These are phyloP conservation scores for Alternaria hordeiaustralica DNA, from an alignment of 2,329 filamentous ascomycete species.

Conservation along the genomic window DNA sequence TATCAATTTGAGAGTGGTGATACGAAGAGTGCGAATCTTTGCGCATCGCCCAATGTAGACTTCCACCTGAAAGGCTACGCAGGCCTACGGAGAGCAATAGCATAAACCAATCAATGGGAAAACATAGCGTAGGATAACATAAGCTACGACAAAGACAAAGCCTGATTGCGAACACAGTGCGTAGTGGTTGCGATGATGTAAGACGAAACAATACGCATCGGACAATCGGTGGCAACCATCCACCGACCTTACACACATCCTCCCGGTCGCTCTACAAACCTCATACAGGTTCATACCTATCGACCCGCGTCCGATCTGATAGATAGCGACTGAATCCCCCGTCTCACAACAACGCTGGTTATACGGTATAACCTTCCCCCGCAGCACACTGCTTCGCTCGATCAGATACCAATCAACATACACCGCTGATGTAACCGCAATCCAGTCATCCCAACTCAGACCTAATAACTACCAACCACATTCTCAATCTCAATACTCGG, in stretches of 20 bases:
- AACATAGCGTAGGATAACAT: no score
- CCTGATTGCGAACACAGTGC: not conserved
- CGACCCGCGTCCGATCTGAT: rapidly evolving
- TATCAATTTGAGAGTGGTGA: not conserved
- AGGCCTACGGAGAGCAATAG: no score
- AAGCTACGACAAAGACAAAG: no score
- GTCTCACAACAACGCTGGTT: not conserved
- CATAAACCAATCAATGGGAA: no score
- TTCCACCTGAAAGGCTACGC: no score
- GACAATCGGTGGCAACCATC: not conserved
- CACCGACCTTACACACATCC: not conserved
- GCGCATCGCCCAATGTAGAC: no score
- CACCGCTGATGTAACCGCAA: no score
- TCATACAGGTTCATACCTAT: not conserved
- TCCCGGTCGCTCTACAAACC: not conserved
- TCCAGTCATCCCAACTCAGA: no score
- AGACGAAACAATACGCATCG: not conserved
- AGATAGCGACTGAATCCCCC: rapidly evolving
- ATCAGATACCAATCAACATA: no score
- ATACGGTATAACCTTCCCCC: not conserved
- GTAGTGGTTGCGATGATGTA: not conserved
- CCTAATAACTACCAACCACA: conserved; percentile 41
- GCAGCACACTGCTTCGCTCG: no score
- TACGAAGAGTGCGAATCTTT: not conserved
- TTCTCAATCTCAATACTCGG: conserved; percentile 58